Percentiles rank a stretch among this genome's conserved stretches.
Conservation (phyloP, 1,139 yeast species). For the Geotrichum carabidarum region DNA sequence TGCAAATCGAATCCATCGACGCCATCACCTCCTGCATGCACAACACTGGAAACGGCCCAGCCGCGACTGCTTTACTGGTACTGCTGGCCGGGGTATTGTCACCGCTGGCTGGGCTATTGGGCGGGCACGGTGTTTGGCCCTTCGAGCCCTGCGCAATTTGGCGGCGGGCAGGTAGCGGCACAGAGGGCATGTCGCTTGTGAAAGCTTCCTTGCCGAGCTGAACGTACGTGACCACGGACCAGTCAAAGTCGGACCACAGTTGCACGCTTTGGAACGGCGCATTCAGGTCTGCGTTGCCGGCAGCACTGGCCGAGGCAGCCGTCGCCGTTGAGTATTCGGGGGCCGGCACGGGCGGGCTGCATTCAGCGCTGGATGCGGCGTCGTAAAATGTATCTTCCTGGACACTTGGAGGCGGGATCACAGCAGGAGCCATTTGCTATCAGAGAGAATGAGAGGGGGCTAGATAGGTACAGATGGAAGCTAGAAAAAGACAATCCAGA, state of each 20-base stretch:
- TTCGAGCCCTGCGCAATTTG: background rate
- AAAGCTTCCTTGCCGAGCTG: constrained; percentile 10
- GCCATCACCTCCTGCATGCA: constrained; percentile 17
- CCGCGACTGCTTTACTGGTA: background rate
- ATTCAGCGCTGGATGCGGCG: background rate
- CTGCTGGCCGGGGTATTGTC: background rate
- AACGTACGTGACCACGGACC: constrained; percentile 5
- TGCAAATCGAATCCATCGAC: constrained; percentile 16
- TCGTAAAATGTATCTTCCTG: constrained; percentile 11
- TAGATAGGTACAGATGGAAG: background rate
- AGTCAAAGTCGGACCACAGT: constrained; percentile 11
- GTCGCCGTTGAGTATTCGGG: background rate
- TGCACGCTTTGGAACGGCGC: constrained; percentile 8
- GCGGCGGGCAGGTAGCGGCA: background rate
- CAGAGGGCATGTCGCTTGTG: background rate
- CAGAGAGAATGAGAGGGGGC: background rate
- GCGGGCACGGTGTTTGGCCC: background rate
- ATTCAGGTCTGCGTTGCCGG: background rate
- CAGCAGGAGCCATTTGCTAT: background rate
- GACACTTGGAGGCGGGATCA: background rate
- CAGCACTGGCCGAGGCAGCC: background rate
- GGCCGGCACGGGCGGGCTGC: too few species aligned
- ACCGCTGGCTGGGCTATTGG: background rate
- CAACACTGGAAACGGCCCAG: constrained; percentile 8
- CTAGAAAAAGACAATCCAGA: background rate